phyloP scores from a whole-genome alignment of 805 yeast species.

The Candida ortonii region DNA sequence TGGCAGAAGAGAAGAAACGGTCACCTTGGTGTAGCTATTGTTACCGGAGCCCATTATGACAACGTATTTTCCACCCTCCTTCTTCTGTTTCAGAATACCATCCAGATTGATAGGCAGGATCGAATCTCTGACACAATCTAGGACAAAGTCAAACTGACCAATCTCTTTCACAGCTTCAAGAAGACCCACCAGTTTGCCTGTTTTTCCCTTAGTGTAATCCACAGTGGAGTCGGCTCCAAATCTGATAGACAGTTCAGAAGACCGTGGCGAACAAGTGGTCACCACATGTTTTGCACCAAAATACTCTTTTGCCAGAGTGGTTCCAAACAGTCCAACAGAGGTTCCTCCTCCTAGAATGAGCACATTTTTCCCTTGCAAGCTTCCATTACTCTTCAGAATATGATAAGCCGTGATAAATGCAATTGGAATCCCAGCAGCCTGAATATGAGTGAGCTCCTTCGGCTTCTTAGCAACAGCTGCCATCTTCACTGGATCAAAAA shows the following conservation, averaged over 20 bases:
- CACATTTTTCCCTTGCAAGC: slow-evolving; percentile 44
- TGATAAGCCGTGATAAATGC: slow-evolving; percentile 60
- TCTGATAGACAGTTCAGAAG: slow-evolving; percentile 22
- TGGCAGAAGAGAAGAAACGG: slow-evolving; percentile 26
- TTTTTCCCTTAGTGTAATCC: slow-evolving; percentile 51
- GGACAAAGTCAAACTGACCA: slow-evolving; percentile 55
- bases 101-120: slow-evolving; percentile 45
- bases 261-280: slow-evolving; percentile 43
- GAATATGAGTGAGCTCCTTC: slow-evolving; percentile 41
- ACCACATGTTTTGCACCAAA: slow-evolving; percentile 50
- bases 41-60: slow-evolving; percentile 58
- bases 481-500: slow-evolving; percentile 35
- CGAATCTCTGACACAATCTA: slow-evolving; percentile 64
- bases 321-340: slow-evolving; percentile 55
- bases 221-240: slow-evolving; percentile 57
- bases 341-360: slow-evolving; percentile 75
- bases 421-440: slow-evolving; percentile 67
- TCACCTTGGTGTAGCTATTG: slow-evolving; percentile 32
- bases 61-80: slow-evolving; percentile 47
- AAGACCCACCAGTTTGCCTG: slow-evolving; percentile 36
- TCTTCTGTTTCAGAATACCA: slow-evolving; percentile 43
- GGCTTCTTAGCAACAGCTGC: slow-evolving; percentile 45
- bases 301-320: slow-evolving; percentile 54
- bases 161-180: slow-evolving; percentile 31
- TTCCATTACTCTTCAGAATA: slow-evolving; percentile 20